Evolutionary conservation across 2,329 filamentous ascomycete genomes (phyloP).

Genomic region (Ophiosphaerella narmari): DNA sequence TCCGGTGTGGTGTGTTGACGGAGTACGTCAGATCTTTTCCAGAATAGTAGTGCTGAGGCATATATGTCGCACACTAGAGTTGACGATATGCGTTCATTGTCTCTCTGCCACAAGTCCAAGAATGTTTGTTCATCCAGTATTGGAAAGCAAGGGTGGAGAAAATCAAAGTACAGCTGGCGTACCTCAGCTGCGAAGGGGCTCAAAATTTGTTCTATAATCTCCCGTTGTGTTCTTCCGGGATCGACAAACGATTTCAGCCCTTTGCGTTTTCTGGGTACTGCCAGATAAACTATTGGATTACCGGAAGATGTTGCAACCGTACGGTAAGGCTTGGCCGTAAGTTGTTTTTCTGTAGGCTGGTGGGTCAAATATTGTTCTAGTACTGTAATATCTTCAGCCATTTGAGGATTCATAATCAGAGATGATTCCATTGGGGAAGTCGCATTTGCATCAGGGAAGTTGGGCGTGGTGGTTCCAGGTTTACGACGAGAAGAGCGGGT

Average conservation of each 20-base stretch:
- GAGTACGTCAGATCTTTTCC: conserved; percentile 14
- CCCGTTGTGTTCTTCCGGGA: conserved; percentile 18
- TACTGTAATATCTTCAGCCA: conserved; percentile 27
- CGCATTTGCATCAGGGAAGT: conserved; percentile 5
- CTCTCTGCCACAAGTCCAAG: conserved; percentile 14
- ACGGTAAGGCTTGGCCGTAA: conserved; percentile 8
- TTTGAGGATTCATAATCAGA: conserved; percentile 26
- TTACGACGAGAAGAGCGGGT: background rate
- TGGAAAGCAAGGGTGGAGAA: conserved; percentile 25
- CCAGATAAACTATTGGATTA: conserved; percentile 24
- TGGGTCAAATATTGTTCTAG: conserved; percentile 22
- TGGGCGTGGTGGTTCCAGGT: conserved; percentile 1
- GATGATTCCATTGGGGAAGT: conserved; percentile 21
- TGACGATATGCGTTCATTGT: conserved; percentile 18
- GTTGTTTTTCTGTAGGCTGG: background rate
- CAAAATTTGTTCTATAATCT: conserved; percentile 23
- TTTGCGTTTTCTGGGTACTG: conserved; percentile 17
- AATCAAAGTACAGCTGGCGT: conserved; percentile 15
- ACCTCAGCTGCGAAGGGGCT: conserved; percentile 11
- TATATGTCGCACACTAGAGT: conserved; percentile 23
- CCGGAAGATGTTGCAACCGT: conserved; percentile 18
- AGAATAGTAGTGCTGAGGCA: conserved; percentile 17
- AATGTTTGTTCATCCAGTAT: conserved; percentile 22
- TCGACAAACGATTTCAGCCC: conserved; percentile 14
- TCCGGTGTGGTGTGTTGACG: conserved; percentile 12